Evolutionary conservation across 768 basidiomycete genomes (phyloP), one percentile per base, ranked within the genome.

Genomic region (Suillus subalutaceus): DNA sequence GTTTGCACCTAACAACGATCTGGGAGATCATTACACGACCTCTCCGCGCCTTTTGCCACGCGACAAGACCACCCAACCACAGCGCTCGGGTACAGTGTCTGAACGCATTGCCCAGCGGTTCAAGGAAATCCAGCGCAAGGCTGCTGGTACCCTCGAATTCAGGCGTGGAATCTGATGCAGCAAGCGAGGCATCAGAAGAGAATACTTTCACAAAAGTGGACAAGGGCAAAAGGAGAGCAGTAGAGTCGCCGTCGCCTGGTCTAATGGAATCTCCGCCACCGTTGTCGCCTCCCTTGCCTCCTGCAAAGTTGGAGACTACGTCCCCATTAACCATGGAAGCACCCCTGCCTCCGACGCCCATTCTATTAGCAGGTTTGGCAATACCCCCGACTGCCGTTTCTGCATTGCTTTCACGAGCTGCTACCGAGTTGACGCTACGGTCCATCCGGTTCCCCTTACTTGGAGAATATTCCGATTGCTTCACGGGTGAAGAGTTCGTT

Each of bases 401-500:
- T 23, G 84, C 82, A 57, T 78, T 97, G 16, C 84, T 97, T 37
- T 80, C 82, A 3, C 86, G 88, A 58, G 94, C 95, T 46, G 88
- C 88, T 43, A 79, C 81, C 0, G 90, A 93, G 70, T 79, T 95
- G n/a, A 86, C 85, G 20, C 80, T 94, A 38, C 85, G 88, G 41
- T 79, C 90, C 8, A 83, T 95, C 38, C 88, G 90, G 44, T 87
- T 94, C 79, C 90, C 94, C 1, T 79, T 95, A 16, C 73, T 95
- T 13, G 93, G 93, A 56, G 92, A 94, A 80, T 95, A 95, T 68
- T 83, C 88, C 37, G 90, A 93, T 65, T 90, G 91, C 66, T 96
- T 97, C 78, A 89, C 88, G 18, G 96, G 96, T 37, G 94, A 94
- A 50, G 95, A 97, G 69, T 90, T 97, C 68, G 91, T 90, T 10